Evolutionary conservation across 768 basidiomycete species (phyloP), one percentile per base, ranked within the genome.

Genomic region (Pulveroboletus ravenelii): DNA sequence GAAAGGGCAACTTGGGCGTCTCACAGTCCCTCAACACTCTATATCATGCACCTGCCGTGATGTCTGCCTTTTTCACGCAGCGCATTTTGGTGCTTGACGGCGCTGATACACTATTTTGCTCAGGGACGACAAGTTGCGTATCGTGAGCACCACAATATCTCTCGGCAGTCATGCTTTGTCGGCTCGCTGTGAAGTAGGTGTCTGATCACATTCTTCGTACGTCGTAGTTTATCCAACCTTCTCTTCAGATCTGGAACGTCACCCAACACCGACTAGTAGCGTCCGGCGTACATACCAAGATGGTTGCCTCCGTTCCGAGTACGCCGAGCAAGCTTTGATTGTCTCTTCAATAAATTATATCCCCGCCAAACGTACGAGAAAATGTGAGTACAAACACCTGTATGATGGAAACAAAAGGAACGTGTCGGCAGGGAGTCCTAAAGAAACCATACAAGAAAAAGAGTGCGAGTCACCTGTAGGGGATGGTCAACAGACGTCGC

Each of bases 271-370:
- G 79, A 13, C 65, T 84, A 5, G 75, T 79, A 10, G 76, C 74
- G 5, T 80, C 81, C 1, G 81, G 78, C 1, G 71, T 75, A 1
- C 80, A 82, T 41, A 71, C 76, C 47, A 41, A 80, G 53, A 81
- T 82, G 20, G 20, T 4, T 23, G 2, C 80, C 1, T 77, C 78
- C 10, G 10, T 40, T n/a, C 43, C 51, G 30, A 47, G 32, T 12
- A 34, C 20, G 14, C 18, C 43, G n/a, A 58, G 52, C 41, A 43
- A 6, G 36, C 61, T 61, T 20, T 65, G 42, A 65, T 23, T 23
- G 0, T 41, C 13, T 32, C 52, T 36, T 32, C 10, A 34, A 50
- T 50, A 52, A 17, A 56, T 49, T 18, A 20, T 51, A 57, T 52
- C 49, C 48, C 45, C 52, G 45, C 47, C 46, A 39, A 49, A 49